Percentiles rank a stretch among this genome's conserved stretches.
Conservation (phyloP, 2,329 filamentous ascomycete genomes). For the Cytospora piceicola region DNA sequence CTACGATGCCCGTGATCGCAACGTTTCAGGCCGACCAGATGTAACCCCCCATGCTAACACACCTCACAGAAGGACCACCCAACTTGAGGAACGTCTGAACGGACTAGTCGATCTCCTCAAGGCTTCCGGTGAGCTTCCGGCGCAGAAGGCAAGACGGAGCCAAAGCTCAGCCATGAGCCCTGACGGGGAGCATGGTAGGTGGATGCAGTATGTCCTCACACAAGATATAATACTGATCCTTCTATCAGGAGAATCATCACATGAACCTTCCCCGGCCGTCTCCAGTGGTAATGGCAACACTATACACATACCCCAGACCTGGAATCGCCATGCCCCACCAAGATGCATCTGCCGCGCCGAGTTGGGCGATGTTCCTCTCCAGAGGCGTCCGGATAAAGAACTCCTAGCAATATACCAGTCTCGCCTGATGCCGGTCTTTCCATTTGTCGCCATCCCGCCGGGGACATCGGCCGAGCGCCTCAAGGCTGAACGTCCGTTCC, state of each 20-base stretch:
- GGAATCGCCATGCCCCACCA: conserved; percentile 51
- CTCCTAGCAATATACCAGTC: conserved; percentile 50
- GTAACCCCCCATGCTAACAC: conserved; percentile 13
- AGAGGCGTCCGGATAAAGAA: conserved; percentile 50
- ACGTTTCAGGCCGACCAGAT: too few species aligned
- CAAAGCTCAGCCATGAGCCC: not conserved
- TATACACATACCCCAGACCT: conserved; percentile 43
- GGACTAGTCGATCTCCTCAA: conserved; percentile 53
- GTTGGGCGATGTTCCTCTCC: conserved; percentile 44
- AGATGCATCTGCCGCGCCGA: conserved; percentile 53
- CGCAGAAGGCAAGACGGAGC: not conserved
- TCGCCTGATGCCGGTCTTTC: conserved; percentile 48
- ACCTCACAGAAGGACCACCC: conserved; percentile 49
- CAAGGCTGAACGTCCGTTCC: conserved; percentile 47
- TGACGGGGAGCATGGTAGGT: conserved; percentile 15
- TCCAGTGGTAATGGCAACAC: conserved; percentile 7
- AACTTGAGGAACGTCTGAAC: conserved; percentile 55
- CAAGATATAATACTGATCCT: not conserved
- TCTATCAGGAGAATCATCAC: not conserved
- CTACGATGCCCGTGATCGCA: too few species aligned
- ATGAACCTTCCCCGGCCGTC: conserved; percentile 8
- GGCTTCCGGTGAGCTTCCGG: conserved; percentile 45
- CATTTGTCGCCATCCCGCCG: conserved; percentile 51
- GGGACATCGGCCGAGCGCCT: conserved; percentile 44
- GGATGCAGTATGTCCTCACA: not conserved